Evolutionary conservation across 805 yeast genomes (phyloP).

Genomic region (Candida stauntonica): DNA sequence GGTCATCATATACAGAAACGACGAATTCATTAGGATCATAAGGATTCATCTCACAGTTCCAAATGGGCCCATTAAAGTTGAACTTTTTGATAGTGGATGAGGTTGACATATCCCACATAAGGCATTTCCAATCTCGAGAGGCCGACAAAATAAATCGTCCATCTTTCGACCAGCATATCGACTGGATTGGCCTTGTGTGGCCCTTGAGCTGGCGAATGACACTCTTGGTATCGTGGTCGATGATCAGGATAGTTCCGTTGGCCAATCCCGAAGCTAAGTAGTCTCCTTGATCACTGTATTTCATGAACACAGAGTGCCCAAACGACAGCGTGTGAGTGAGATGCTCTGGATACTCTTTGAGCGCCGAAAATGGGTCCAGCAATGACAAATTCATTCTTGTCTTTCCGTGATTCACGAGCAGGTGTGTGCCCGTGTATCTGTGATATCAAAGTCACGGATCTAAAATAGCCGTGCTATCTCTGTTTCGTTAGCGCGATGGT

Average conservation of each 20-base stretch:
- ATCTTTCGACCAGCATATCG: conserved; percentile 68
- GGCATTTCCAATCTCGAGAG: conserved; percentile 78
- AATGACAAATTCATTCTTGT: conserved; percentile 69
- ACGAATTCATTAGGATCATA: conserved; percentile 41
- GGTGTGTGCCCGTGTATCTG: too few species aligned
- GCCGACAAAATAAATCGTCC: conserved; percentile 67
- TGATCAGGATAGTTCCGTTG: conserved; percentile 69
- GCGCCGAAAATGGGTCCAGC: conserved; percentile 85
- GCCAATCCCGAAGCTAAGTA: conserved; percentile 77
- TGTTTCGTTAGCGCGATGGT: too few species aligned
- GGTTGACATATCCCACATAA: conserved; percentile 68
- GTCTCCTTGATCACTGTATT: conserved; percentile 73
- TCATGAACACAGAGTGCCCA: conserved; percentile 63
- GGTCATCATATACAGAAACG: conserved; percentile 63
- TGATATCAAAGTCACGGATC: too few species aligned
- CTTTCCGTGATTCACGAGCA: neutral
- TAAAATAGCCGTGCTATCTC: too few species aligned
- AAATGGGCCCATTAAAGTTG: conserved; percentile 64
- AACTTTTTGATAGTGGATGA: conserved; percentile 39
- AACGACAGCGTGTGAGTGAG: conserved; percentile 65
- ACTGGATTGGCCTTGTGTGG: conserved; percentile 71
- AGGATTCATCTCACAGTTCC: conserved; percentile 64
- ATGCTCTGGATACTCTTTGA: conserved; percentile 87
- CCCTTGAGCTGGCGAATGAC: conserved; percentile 54
- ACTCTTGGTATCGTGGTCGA: conserved; percentile 65